Evolutionary conservation across 1,139 yeast genomes (phyloP).

Genomic region (Scheffersomyces segobiensis): DNA sequence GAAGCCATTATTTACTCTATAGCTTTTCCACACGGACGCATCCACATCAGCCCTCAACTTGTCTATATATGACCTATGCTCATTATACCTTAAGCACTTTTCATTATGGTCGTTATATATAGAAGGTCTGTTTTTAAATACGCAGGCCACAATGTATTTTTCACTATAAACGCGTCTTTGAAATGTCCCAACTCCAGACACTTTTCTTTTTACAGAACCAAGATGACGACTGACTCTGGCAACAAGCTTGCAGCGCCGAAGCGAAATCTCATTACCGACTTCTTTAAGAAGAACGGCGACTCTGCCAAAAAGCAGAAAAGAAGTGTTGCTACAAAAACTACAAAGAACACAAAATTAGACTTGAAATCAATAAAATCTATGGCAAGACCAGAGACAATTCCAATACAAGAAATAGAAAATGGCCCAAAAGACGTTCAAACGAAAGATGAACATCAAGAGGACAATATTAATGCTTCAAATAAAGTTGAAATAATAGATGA

Average conservation of each 20-base stretch:
- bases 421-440: neutral
- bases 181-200: neutral
- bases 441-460: neutral
- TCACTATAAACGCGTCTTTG: neutral
- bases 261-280: slow-evolving; percentile 14
- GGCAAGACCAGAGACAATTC: neutral
- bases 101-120: neutral
- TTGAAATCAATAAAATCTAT: neutral
- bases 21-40: neutral
- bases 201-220: neutral
- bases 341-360: neutral
- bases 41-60: neutral
- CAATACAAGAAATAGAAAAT: neutral
- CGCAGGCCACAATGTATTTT: neutral
- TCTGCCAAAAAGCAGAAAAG: neutral
- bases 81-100: neutral
- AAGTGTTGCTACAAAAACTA: neutral
- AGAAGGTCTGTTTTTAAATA: neutral
- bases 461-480: neutral
- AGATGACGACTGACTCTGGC: neutral
- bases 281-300: slow-evolving; percentile 7
- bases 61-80: neutral
- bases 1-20: neutral
- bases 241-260: neutral
- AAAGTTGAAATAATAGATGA: neutral